A percentile compares a stretch with the other conserved stretches of the same genome.
phyloP scores from a whole-genome alignment of 1,284 basidiomycete species.

The Ceratobasidium sp. region DNA sequence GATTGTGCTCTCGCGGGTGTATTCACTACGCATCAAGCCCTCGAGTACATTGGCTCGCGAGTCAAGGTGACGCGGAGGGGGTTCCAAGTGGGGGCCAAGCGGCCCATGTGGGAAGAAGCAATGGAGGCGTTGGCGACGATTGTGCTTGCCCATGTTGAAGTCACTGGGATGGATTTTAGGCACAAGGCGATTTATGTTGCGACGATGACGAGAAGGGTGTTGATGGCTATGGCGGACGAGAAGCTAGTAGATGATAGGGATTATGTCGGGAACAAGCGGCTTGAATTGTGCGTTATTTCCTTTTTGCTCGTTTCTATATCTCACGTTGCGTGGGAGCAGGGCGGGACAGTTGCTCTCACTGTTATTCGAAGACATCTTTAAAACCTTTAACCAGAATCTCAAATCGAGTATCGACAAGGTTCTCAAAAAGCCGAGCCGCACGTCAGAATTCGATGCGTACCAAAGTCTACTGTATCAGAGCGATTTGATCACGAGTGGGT shows the following conservation, averaged over 20 bases:
- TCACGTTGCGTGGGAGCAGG: constrained; percentile 61
- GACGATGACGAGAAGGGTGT: constrained; percentile 96
- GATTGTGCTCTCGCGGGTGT: constrained; percentile 93
- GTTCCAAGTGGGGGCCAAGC: constrained; percentile 68
- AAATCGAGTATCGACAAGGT: constrained; percentile 98
- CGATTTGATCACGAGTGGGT: constrained; percentile 96
- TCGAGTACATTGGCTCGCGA: constrained; percentile 94
- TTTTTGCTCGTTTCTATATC: constrained; percentile 14
- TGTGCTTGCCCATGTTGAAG: constrained; percentile 96
- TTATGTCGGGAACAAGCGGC: constrained; percentile 99
- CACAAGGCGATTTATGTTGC: constrained; percentile 98
- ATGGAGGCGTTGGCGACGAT: constrained; percentile 97
- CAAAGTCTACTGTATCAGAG: constrained; percentile 94
- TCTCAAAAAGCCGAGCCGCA: constrained; percentile 95
- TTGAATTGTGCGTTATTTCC: constrained; percentile 84
- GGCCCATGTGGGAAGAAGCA: constrained; percentile 94
- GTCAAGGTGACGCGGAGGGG: constrained; percentile 88
- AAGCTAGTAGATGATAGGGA: constrained; percentile 99
- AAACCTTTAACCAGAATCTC: constrained; percentile 97
- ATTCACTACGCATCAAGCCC: constrained; percentile 93
- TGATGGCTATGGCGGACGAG: constrained; percentile 97
- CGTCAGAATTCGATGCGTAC: constrained; percentile 95
- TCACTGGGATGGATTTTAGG: constrained; percentile 90
- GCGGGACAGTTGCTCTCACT: constrained; percentile 97
- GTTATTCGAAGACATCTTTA: constrained; percentile 98